Conservation (phyloP, 495 filamentous ascomycete genomes). For the Penicillium cataractarum region DNA sequence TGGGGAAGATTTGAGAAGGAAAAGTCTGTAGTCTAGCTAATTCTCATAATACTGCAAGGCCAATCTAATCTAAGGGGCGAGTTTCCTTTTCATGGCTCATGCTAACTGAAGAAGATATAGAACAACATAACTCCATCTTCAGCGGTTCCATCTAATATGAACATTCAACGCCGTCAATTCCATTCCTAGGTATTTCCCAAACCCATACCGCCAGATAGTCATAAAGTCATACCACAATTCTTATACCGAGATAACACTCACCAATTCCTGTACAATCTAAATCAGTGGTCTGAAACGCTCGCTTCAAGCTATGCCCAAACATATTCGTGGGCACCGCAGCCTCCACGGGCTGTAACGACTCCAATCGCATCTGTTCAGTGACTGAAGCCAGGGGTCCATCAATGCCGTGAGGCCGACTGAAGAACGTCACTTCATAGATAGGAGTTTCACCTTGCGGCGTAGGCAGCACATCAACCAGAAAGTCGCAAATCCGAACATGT, state of each 20-base stretch:
- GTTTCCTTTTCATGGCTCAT: too few relatives aligned
- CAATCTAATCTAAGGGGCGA: too few relatives aligned
- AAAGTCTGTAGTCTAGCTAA: too few relatives aligned
- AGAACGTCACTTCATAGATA: constrained; percentile 15
- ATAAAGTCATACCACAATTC: background rate
- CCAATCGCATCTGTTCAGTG: constrained; percentile 20
- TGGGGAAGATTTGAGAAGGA: too few relatives aligned
- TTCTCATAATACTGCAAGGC: too few relatives aligned
- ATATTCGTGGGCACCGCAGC: constrained; percentile 8
- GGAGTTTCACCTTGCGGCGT: background rate
- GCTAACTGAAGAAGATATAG: too few relatives aligned
- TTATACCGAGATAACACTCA: background rate
- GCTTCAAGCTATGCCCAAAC: constrained; percentile 8
- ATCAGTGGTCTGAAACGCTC: background rate
- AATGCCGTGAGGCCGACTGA: constrained; percentile 14
- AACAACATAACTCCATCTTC: too few relatives aligned
- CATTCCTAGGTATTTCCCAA: too few relatives aligned
- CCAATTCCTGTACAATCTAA: background rate
- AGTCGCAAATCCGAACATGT: constrained; percentile 23
- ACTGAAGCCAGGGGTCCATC: constrained; percentile 5
- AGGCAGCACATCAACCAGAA: constrained; percentile 1
- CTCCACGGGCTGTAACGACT: background rate
- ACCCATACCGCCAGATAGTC: background rate
- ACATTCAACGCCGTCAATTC: too few relatives aligned
- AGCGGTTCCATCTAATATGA: too few relatives aligned